These are phyloP conservation scores for Phylloporus sp. DNA, from an alignment of 1,284 basidiomycete species.

Conservation along the genomic window DNA sequence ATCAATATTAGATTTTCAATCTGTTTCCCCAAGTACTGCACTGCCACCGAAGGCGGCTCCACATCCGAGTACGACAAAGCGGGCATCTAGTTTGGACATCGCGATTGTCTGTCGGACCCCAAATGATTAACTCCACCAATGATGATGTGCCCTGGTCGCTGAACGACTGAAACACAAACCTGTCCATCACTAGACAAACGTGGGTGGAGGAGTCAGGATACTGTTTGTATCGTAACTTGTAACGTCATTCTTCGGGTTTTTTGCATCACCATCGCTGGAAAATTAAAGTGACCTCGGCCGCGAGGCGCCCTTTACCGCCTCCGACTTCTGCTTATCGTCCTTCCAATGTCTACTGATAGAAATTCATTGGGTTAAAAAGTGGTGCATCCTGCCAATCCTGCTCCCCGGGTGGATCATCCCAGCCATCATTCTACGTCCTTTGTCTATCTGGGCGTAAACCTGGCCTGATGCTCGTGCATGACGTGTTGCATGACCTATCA, in stretches of 20 bases:
- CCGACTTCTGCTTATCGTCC: not conserved
- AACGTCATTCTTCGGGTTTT: not conserved
- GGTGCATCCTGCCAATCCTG: not conserved
- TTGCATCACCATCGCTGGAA: not conserved
- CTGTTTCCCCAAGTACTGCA: slow-evolving; percentile 2
- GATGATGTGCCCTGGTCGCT: not conserved
- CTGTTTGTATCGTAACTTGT: not conserved
- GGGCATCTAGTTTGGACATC: not conserved
- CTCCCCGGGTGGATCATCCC: not conserved
- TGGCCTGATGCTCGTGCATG: slow-evolving; percentile 21
- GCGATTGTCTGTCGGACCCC: not conserved
- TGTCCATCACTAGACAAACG: not conserved
- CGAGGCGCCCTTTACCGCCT: not conserved
- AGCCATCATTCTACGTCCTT: not conserved
- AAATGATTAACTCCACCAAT: no score
- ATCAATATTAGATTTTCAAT: not conserved
- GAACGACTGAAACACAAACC: not conserved
- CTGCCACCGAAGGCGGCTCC: slow-evolving; percentile 6
- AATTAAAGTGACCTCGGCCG: slow-evolving; percentile 8
- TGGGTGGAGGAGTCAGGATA: not conserved
- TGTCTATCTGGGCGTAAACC: slow-evolving; percentile 11
- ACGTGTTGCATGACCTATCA: slow-evolving; percentile 17
- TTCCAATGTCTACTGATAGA: not conserved
- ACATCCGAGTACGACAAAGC: slow-evolving; percentile 2
- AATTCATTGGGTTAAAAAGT: not conserved